Evolutionary conservation across 768 basidiomycete species (phyloP), one percentile per base, ranked within the genome.

Genomic region (Royoungia palumana): DNA sequence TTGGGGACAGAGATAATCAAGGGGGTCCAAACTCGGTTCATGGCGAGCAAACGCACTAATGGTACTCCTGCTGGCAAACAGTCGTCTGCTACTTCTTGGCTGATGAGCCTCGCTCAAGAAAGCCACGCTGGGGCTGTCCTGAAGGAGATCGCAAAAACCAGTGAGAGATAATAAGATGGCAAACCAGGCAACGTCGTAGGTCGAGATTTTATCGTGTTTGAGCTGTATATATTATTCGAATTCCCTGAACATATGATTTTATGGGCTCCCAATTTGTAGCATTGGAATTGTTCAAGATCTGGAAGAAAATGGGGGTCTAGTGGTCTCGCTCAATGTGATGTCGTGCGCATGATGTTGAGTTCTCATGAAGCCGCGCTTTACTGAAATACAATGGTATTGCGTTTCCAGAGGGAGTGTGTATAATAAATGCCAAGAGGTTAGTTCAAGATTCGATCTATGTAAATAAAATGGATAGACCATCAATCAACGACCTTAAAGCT

Each of bases 41-140:
- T 27, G 25, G 38, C 50, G 44, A 51, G 21, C 45, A 27, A 42
- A 19, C 44, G 34, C 46, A 47, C 60, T 52, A 49, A 54, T 35
- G 28, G 10, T 35, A 17, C 34, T n/a, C n/a, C n/a, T 20, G 16
- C 28, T 40, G 43, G 28, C 22, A 35, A 48, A 56, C 56, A 59
- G 55, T 49, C 41, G 45, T 38, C 43, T 61, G 28, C 50, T 53
- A 24, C 46, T 39, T 47, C 65, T 55, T 59, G 61, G 65, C 24
- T 67, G 17, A 59, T 37, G 40, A 50, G 47, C 34, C 47, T 65
- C 32, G 51, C 54, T 37, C 53, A 67, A 16, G 65, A 63, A 49
- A 65, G 59, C 35, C 56, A 45, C 10, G 53, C 49, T 21, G 61
- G 57, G 27, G 54, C 53, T 16, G 55, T 66, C 21, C n/a, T 65